Base-by-base conservation (phyloP, 31 red algal species). In the Porphyra umbilicalis region DNA sequence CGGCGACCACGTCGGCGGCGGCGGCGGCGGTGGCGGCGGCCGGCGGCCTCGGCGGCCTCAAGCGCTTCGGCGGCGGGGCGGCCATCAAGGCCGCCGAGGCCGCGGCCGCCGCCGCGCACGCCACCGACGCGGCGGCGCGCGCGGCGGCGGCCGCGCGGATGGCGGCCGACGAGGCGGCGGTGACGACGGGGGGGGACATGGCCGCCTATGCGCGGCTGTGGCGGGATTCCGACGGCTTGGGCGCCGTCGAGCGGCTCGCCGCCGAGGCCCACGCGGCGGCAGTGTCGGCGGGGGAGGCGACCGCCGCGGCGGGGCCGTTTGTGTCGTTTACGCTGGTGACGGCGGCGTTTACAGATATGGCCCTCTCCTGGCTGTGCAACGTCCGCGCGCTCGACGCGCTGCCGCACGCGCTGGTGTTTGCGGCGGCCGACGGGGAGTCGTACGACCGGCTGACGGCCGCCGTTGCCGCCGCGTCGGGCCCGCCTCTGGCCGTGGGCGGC, bases 341-440 rank as follows among this genome's bases (percentile, higher is more conserved):
- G 33, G 75, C 77, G 44, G 67, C 81, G 38, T 87, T 92, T 77
- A 75, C 88, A 76, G 80, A 92, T 33, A 68, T 85, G 35, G 85
- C 90, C n/a, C 79, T 78, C 35, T 88, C 85, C 39, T 92, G 90
- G 90, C 37, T 92, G 35, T 92, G 90, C 75, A 93, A 93, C 35
- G 90, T 88, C n/a, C 82, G 68, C 6, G 78, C 38, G 31, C 37
- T 93, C 37, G 90, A 88, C 32, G 88, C 88, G 82, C 85, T 80
- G 29, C 90, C 90, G 33, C 85, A 82, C 33, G 80, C 85, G 32
- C 77, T 93, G 37, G 85, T 93, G 40, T 34, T 93, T 11, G 77
- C 88, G 8, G 80, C 85, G 1, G 87, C 81, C 67, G 90, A 92
- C 35, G 80, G 84, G 10, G 38, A 80, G 57, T 71, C 57, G 16